Base-by-base conservation (phyloP, 176 grass and related monocot species). In the Cenchrus americanus region DNA sequence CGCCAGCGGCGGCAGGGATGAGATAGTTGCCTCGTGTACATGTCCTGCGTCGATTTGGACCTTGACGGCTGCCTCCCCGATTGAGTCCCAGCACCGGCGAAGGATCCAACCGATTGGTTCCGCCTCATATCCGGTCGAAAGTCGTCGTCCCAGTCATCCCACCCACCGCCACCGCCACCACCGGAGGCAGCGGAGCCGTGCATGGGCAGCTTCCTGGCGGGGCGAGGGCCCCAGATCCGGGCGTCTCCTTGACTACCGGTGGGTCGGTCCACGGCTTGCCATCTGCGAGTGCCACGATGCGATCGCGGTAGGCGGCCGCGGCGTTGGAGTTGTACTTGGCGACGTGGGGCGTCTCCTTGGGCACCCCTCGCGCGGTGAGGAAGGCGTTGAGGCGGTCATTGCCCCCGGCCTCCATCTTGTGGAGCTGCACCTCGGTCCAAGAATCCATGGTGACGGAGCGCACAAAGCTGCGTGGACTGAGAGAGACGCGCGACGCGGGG, bases 361-460 rank as follows among this genome's bases (percentile, higher is more conserved):
- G 54, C 53, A 99, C 59, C 49, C 93, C 93, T 17, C 89, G 79
- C 15, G 80, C 89, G 34, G 89, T 6, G 64, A 99, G 91, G 78
- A 99, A 96, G 77, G 93, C 83, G 71, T 99, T 99, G 80, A 99
- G 87, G 76, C 88, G 91, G 32, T 99, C 96, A 87, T 99, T 99
- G 51, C 93, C 93, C 14, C 93, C 91, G 37, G 87, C 85, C 82
- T 92, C 96, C 93, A 99, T 99, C 93, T 96, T 99, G 80, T 91
- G 90, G 54, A 99, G 96, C 85, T 96, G 96, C 80, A 77, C 92
- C 91, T 96, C 96, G 53, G 96, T 96, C 96, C 96, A 99, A 2
- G 97, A 99, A 58, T 99, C 97, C 97, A 99, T 99, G 83, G 93
- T 99, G 77, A 99, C 96, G 21, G 93, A 99, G 78, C 93, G 93